Base-by-base conservation (phyloP, 1,284 basidiomycete genomes). In the Naganishia albida region DNA sequence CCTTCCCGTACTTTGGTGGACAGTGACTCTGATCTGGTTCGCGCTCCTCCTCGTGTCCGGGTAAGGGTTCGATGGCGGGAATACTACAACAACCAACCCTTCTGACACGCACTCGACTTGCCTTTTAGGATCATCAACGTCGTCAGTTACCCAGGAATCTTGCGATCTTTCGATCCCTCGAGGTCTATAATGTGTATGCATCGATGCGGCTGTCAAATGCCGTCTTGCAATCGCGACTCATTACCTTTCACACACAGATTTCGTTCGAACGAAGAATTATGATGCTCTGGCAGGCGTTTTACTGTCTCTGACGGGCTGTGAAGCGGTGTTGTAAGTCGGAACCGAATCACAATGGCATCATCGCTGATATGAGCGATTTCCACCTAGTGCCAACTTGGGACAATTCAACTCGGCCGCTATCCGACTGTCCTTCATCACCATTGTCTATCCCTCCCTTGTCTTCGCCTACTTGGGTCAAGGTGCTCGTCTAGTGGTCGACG, bases 291-390 rank as follows among this genome's bases (percentile, higher is more conserved):
- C 84, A n/a, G 87, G 87, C 44, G 81, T 88, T 1, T 74, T 89
- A 7, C 81, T 89, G 1, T 82, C 84, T 0, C 70, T 88, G 23
- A 88, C 87, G 0, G 87, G 87, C 1, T 86, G 83, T 68, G 87
- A 88, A 73, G 87, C 86, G 2, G 77, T 87, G 55, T 88, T 87
- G 73, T 86, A 85, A 39, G 86, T 85, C 85, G n/a, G n/a, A 34
- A 34, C 6, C 34, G 10, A 34, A 34, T 6, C 34, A 34, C 34
- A 34, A 34, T 6, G 4, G 10, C 34, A 44, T 78, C 75, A 0
- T 23, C 30, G 25, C 13, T 46, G 13, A 10, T 26, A 30, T 44
- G 2, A n/a, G 8, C 12, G 53, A 40, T 23, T 23, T 43, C 8
- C 20, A 43, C 43, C 26, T 42, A 57, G 65, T 40, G 23, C 34